These are phyloP conservation scores for Blastocystis hominis DNA, from an alignment of 352 stramenopile species.

Conservation along the genomic window DNA sequence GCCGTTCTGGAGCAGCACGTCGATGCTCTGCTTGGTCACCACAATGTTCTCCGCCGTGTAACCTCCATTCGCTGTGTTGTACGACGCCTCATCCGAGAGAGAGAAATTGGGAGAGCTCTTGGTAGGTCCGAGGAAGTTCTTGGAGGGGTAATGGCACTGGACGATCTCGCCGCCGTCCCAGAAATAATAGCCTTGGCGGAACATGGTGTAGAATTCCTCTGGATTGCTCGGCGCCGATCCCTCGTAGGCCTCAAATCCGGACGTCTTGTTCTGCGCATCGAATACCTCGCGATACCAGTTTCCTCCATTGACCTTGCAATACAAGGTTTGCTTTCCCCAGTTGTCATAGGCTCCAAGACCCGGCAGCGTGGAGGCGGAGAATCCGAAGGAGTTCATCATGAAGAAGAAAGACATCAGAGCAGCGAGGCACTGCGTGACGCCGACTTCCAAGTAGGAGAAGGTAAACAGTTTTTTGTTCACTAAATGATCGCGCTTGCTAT, in stretches of 20 bases:
- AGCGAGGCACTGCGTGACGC: slow-evolving; percentile 72
- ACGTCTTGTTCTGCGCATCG: background rate
- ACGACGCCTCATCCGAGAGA: slow-evolving; percentile 60
- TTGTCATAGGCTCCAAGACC: slow-evolving; percentile 71
- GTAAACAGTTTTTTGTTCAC: slow-evolving; percentile 79
- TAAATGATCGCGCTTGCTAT: slow-evolving; percentile 72
- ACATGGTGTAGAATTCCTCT: slow-evolving; percentile 58
- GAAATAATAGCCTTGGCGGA: slow-evolving; percentile 73
- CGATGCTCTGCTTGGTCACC: slow-evolving; percentile 49
- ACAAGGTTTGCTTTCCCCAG: slow-evolving; percentile 75
- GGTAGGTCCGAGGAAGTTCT: slow-evolving; percentile 67
- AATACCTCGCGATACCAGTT: slow-evolving; percentile 64
- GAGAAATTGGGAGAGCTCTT: slow-evolving; percentile 64
- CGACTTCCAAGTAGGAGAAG: slow-evolving; percentile 76
- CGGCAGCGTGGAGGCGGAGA: slow-evolving; percentile 70
- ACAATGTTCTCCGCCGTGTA: slow-evolving; percentile 61
- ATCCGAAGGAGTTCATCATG: slow-evolving; percentile 78
- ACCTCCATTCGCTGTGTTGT: slow-evolving; percentile 29
- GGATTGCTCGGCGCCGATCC: slow-evolving; percentile 5
- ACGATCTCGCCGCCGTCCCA: slow-evolving; percentile 72
- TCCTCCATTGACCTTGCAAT: slow-evolving; percentile 69
- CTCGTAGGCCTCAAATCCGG: slow-evolving; percentile 27
- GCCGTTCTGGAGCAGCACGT: slow-evolving; percentile 61
- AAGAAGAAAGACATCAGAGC: slow-evolving; percentile 78
- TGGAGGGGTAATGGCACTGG: slow-evolving; percentile 73